These are phyloP conservation scores for Cicer arietinum DNA, from an alignment of 306 rosid genomes.

Conservation along the genomic window DNA sequence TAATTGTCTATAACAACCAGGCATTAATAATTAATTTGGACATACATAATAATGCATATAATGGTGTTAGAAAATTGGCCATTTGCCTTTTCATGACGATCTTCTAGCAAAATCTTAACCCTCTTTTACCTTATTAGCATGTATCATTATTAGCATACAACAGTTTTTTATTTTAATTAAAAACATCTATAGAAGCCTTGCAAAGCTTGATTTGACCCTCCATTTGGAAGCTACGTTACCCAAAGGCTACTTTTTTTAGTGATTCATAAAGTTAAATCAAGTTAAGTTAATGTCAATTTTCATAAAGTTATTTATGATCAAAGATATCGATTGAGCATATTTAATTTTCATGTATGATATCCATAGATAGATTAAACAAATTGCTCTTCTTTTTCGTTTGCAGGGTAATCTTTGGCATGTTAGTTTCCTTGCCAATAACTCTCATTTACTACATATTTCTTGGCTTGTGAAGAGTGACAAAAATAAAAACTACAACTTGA, in stretches of 20 bases:
- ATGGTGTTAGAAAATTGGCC: slow-evolving; percentile 32
- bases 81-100: slow-evolving; percentile 13
- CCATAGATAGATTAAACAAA: neutral
- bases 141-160: slow-evolving; percentile 8
- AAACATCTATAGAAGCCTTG: neutral
- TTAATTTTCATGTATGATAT: slow-evolving; percentile 7
- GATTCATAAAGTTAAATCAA: slow-evolving; percentile 19
- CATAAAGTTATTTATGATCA: neutral
- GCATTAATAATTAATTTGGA: neutral
- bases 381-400: neutral
- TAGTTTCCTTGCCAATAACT: slow-evolving; percentile 68
- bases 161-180: neutral
- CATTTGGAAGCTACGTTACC: slow-evolving; percentile 7
- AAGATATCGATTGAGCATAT: neutral
- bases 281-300: neutral
- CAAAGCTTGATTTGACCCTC: slow-evolving; percentile 16
- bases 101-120: slow-evolving; percentile 17
- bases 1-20: slow-evolving; percentile 31
- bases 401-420: slow-evolving; percentile 87
- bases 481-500: neutral
- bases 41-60: slow-evolving; percentile 19
- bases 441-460: slow-evolving; percentile 64
- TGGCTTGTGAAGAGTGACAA: slow-evolving; percentile 51
- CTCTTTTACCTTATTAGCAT: neutral
- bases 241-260: neutral